Evolutionary conservation across 2,329 filamentous ascomycete species (phyloP), one percentile per base, ranked within the genome.

Genomic region (Aspergillus chevalieri): DNA sequence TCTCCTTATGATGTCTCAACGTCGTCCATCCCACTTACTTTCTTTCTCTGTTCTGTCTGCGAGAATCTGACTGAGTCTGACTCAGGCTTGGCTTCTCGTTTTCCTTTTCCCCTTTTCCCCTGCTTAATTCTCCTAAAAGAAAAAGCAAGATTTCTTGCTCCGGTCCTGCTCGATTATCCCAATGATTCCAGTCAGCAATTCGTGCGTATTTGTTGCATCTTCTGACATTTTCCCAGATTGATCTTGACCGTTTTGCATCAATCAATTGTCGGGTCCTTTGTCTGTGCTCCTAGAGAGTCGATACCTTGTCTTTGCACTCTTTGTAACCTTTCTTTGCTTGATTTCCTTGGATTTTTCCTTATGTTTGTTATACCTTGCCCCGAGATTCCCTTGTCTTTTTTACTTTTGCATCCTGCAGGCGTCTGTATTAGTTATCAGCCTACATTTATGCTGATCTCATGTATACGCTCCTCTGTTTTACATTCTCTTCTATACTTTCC

Each of bases 1-100:
- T 97, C 63, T 75, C 81, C 52, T 73, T 86, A 69, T 86, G 76
- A 73, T 61, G 53, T 58, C 55, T 56, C 61, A 63, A 54, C 53
- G 53, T 56, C 57, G 57, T 56, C 57, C 55, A 47, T 58, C 57
- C 56, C 52, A 61, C 63, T 60, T 56, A 50, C 52, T 56, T 56
- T 63, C 56, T 44, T 57, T 57, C 53, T 52, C 52, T 30, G 26
- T 30, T 30, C 26, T 30, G 26, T 30, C 10, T 30, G 26, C 4
- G 10, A 30, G 26, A 30, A 10, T 4, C 8, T 30, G 10, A 12
- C 26, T 30, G 26, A 30, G 26, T 30, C 59, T 53, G 36, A 44
- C 50, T 48, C 46, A 53, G 58, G 55, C 56, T 56, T 38, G 58
- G 55, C 56, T 56, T 38, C 48, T 49, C 30, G 49, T 53, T 52